Conservation (phyloP, 164 flowering plant genomes). For the Cinnamomum chago region DNA sequence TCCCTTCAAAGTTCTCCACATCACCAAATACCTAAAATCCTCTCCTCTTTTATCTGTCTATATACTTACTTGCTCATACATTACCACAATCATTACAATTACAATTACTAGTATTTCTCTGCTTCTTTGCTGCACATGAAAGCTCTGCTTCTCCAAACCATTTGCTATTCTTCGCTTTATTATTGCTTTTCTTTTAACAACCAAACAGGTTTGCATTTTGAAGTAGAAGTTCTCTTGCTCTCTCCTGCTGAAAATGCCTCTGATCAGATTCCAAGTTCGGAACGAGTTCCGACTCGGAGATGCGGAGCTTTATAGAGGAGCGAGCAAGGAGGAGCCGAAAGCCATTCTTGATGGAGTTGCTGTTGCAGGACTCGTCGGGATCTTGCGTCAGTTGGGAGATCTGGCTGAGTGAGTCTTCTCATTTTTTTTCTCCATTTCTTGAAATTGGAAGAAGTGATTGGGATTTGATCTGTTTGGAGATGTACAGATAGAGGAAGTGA, state of each 20-base stretch:
- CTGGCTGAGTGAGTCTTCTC: constrained; percentile 72
- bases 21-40: background rate
- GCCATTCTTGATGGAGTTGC: constrained; percentile 83
- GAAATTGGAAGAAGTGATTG: background rate
- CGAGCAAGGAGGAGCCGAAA: constrained; percentile 66
- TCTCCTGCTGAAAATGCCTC: constrained; percentile 44
- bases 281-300: constrained; percentile 75
- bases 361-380: constrained; percentile 92
- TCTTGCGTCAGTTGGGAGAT: constrained; percentile 92
- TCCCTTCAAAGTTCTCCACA: background rate
- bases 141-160: background rate
- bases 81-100: no score
- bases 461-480: background rate
- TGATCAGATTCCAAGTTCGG: constrained; percentile 54
- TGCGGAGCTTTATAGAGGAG: constrained; percentile 52
- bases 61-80: no score
- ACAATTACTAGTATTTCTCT: no score
- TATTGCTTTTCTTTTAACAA: no score
- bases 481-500: no score
- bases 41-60: background rate
- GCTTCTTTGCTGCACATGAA: no score
- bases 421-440: background rate
- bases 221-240: no score
- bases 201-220: no score
- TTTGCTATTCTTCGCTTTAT: no score